Evolutionary conservation across 805 yeast genomes (phyloP).

Genomic region (Cephaloascus fragrans): DNA sequence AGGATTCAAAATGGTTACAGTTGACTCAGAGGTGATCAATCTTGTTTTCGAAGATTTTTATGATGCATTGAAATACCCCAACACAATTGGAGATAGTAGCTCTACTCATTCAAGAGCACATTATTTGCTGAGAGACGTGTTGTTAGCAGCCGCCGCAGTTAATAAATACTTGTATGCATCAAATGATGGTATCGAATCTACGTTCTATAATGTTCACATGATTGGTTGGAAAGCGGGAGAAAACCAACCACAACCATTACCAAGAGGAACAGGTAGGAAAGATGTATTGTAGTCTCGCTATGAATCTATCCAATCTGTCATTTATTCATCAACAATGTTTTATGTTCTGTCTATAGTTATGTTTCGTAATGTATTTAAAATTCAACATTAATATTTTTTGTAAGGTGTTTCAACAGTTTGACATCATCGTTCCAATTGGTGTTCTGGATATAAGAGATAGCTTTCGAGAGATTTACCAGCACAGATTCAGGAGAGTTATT

Average conservation of each 20-base stretch:
- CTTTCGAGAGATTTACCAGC: slow-evolving; percentile 2
- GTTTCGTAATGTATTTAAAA: no score
- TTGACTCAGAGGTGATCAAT: slow-evolving; percentile 75
- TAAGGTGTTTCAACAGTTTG: neutral
- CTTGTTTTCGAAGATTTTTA: slow-evolving; percentile 70
- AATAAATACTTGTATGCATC: slow-evolving; percentile 67
- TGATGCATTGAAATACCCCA: slow-evolving; percentile 60
- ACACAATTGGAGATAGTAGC: slow-evolving; percentile 79
- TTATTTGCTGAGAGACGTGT: slow-evolving; percentile 41
- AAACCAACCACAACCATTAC: slow-evolving; percentile 61
- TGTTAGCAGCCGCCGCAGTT: slow-evolving; percentile 70
- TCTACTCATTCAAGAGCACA: slow-evolving; percentile 44
- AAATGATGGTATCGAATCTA: slow-evolving; percentile 39
- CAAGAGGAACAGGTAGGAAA: slow-evolving; percentile 65
- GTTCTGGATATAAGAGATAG: no score
- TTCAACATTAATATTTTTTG: neutral
- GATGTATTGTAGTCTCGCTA: slow-evolving; percentile 45
- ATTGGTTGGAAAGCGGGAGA: slow-evolving; percentile 82
- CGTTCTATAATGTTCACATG: slow-evolving; percentile 71
- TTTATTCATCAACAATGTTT: neutral
- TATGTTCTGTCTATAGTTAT: no score
- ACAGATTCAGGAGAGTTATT: no score
- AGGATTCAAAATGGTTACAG: slow-evolving; percentile 70
- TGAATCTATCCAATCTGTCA: neutral
- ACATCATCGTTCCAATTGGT: neutral